Evolutionary conservation across 2,329 filamentous ascomycete genomes (phyloP).

Genomic region (Orbilia blumenaviensis): DNA sequence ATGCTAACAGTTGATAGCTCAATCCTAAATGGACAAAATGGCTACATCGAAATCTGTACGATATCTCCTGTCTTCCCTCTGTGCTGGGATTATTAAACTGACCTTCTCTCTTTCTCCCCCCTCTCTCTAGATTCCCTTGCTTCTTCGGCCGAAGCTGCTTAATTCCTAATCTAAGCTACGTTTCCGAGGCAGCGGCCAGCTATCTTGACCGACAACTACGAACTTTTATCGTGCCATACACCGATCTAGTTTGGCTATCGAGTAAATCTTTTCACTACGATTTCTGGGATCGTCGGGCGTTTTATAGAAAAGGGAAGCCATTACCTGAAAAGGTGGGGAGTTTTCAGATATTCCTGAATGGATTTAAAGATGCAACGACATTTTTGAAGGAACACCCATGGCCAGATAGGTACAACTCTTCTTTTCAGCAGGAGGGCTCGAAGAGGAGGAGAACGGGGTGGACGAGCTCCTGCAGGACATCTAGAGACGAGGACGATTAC

Average conservation of each 20-base stretch:
- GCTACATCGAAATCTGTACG: conserved; percentile 86
- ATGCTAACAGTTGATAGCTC: conserved; percentile 50
- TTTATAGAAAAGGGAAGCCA: conserved; percentile 84
- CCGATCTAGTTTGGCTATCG: conserved; percentile 90
- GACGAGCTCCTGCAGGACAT: conserved; percentile 60
- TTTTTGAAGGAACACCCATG: conserved; percentile 95
- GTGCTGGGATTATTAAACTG: not conserved
- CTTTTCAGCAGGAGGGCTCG: conserved; percentile 74
- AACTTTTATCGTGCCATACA: conserved; percentile 94
- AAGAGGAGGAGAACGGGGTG: conserved; percentile 63
- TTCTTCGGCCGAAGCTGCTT: conserved; percentile 94
- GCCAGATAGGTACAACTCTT: conserved; percentile 83
- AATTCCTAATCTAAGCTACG: conserved; percentile 96
- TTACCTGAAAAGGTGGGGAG: conserved; percentile 91
- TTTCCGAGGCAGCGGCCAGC: conserved; percentile 96
- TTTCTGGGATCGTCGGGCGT: conserved; percentile 91
- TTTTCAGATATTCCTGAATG: conserved; percentile 96
- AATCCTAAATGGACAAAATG: conserved; percentile 99
- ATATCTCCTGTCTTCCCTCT: not conserved
- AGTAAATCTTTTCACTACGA: conserved; percentile 99
- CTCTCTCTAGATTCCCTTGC: conserved; percentile 74
- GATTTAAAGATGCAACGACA: conserved; percentile 95
- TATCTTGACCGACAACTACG: conserved; percentile 88
- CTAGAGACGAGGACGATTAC: conserved; percentile 62
- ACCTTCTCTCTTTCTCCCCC: not conserved